phyloP scores from a whole-genome alignment of 192 early-diverging fungal species.

The Kickxella alabastrina region DNA sequence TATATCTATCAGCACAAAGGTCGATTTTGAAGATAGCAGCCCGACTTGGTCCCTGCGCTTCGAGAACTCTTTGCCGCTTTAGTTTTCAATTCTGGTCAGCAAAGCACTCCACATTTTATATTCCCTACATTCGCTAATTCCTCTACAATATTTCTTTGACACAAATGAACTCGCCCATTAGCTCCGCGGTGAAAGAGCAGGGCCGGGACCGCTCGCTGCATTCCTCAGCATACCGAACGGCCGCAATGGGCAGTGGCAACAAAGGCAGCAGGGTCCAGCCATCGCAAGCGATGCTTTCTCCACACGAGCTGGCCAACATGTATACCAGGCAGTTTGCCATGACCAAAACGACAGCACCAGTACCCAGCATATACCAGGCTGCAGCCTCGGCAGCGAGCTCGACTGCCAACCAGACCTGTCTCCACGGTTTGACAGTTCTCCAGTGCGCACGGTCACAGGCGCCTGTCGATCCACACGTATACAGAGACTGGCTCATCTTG shows the following conservation, averaged over 20 bases:
- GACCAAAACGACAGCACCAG: slow-evolving; percentile 14
- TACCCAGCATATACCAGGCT: slow-evolving; percentile 37
- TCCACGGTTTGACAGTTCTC: slow-evolving; percentile 40
- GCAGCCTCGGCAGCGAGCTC: slow-evolving; percentile 24
- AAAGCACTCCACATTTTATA: too few species aligned
- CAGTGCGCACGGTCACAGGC: slow-evolving; percentile 37
- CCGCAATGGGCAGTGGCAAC: slow-evolving; percentile 5
- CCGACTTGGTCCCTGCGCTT: too few species aligned
- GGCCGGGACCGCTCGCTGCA: slow-evolving; percentile 33
- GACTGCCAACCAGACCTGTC: slow-evolving; percentile 26
- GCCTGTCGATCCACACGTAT: slow-evolving; percentile 52
- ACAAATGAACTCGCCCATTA: not conserved
- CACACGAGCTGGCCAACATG: slow-evolving; percentile 44
- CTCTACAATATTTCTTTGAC: too few species aligned
- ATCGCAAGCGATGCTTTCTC: slow-evolving; percentile 17
- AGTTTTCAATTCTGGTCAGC: too few species aligned
- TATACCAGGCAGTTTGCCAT: slow-evolving; percentile 48
- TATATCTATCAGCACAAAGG: too few species aligned
- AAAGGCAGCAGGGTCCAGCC: not conserved
- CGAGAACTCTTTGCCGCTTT: too few species aligned
- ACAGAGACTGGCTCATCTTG: slow-evolving; percentile 74
- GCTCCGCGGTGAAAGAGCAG: slow-evolving; percentile 2
- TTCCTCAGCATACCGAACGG: slow-evolving; percentile 29
- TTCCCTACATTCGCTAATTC: too few species aligned
- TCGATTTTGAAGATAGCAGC: too few species aligned